Base-by-base conservation (phyloP, 2,329 filamentous ascomycete species). In the Penicillium sp. region DNA sequence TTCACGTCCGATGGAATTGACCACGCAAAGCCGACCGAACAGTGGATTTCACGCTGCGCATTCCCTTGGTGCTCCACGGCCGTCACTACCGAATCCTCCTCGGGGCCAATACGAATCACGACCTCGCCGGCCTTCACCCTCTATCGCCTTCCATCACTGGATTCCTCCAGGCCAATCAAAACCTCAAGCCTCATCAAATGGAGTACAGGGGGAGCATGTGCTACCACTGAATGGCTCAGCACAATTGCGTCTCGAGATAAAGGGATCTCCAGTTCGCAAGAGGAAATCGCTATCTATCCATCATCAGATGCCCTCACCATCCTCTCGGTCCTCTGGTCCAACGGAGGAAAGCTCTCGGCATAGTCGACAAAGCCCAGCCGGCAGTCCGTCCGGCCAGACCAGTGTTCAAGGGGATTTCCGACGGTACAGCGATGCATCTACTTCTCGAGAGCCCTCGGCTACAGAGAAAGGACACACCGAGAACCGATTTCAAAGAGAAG, bases 81-180 rank as follows among this genome's bases (percentile, higher is more conserved):
- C 46, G 8, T 28, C 16, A 14, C 19, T 14, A 14, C 19, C 19
- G 16, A 43, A 59, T 6, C 52, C 22, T 38, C 25, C 45, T 8
- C 19, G 46, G 28, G 33, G 38, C n/a, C 53, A 33, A 38, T 45
- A 37, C 4, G 57, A 58, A 10, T 8, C 22, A n/a, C 49, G 43
- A 38, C 40, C 60, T 26, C 46, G 52, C 35, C 56, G 53, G 11
- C 22, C 52, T 16, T 59, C 60, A 13, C 51, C 57, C 26, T 45
- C 51, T n/a, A 56, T 65, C 19, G 54, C 58, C 8, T 63, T 65
- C 26, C 63, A 63, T 30, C 63, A 65, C 37, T 65, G 58, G 58
- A 42, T 54, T 26, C 62, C 62, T 16, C 63, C 63, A 14, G 35
- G 22, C 7, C 26, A 60, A 16, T 33, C 28, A 25, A 55, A 49